Conservation (phyloP, 2,329 filamentous ascomycete genomes). For the Gaeumannomyces sp. region DNA sequence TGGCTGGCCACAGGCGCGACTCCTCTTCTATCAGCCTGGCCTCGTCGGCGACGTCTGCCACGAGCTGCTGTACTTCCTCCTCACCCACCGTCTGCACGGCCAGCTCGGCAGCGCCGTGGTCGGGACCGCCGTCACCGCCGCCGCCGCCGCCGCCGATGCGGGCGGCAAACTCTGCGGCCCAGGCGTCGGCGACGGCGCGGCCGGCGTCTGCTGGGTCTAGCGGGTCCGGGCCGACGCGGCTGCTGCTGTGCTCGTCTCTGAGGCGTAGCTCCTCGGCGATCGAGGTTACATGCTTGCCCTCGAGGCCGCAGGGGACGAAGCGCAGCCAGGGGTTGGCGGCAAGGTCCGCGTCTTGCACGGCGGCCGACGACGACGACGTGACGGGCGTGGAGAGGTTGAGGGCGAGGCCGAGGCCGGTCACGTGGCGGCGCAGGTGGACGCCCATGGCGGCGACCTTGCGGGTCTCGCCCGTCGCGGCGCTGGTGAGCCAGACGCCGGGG, state of each 20-base stretch:
- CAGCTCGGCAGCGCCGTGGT: too few species aligned
- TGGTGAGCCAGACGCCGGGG: conserved; percentile 73
- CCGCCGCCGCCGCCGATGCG: background rate
- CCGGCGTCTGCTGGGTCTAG: background rate
- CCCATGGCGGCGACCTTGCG: conserved; percentile 86
- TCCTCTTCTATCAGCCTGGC: too few species aligned
- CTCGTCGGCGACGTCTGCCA: too few species aligned
- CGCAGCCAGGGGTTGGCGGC: conserved; percentile 50
- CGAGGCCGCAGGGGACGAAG: conserved; percentile 86
- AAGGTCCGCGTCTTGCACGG: conserved; percentile 28
- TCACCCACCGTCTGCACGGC: too few species aligned
- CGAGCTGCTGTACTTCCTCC: too few species aligned
- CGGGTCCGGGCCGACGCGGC: background rate
- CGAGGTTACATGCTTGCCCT: conserved; percentile 73
- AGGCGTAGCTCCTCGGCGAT: conserved; percentile 46
- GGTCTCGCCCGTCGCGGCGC: conserved; percentile 21
- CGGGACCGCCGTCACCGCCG: too few species aligned
- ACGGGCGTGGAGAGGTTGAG: conserved; percentile 66
- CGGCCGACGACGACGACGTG: conserved; percentile 7
- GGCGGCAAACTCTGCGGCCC: conserved; percentile 4
- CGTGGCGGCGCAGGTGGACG: conserved; percentile 79
- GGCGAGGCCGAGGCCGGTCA: conserved; percentile 79
- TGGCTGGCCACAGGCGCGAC: too few species aligned
- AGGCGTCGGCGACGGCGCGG: background rate
- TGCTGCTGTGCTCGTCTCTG: too few species aligned